Percentiles rank a stretch among this genome's conserved stretches.
These are phyloP conservation scores for Xylaria digitata DNA, from an alignment of 2,329 filamentous ascomycete species.

Conservation along the genomic window DNA sequence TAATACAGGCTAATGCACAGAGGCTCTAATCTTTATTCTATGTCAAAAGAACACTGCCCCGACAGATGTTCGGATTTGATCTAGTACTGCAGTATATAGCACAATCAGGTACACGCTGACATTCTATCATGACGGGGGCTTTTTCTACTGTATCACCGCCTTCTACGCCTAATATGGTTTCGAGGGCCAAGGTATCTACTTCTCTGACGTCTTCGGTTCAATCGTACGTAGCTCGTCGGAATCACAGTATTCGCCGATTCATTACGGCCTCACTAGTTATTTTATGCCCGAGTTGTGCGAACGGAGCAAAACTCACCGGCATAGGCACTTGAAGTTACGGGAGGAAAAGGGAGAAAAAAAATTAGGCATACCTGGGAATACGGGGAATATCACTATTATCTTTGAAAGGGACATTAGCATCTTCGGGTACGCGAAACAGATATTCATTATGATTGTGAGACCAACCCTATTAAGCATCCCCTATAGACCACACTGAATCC, in stretches of 20 bases:
- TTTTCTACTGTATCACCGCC: not conserved
- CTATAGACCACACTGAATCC: not conserved
- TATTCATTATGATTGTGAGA: slow-evolving; percentile 49
- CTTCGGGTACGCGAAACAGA: slow-evolving; percentile 39
- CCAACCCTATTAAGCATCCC: slow-evolving; percentile 49
- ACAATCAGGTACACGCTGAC: too few relatives aligned
- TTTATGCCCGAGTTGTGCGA: not conserved
- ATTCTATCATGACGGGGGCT: not conserved
- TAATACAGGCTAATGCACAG: too few relatives aligned
- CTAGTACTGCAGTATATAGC: too few relatives aligned
- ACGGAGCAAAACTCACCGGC: not conserved
- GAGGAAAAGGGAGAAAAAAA: not conserved
- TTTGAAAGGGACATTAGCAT: slow-evolving; percentile 48
- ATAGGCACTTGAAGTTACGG: slow-evolving; percentile 5
- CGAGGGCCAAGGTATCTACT: not conserved
- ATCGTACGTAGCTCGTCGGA: not conserved
- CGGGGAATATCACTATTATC: slow-evolving; percentile 37
- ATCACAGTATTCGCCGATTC: not conserved
- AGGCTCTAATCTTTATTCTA: too few relatives aligned
- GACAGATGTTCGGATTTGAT: too few relatives aligned
- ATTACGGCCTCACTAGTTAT: not conserved
- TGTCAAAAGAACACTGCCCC: too few relatives aligned
- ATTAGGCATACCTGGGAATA: slow-evolving; percentile 42
- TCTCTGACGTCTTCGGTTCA: not conserved
- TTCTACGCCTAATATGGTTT: not conserved